Evolutionary conservation across 1,284 basidiomycete species (phyloP), one percentile per base, ranked within the genome.

Genomic region (Apiotrichum domesticum): DNA sequence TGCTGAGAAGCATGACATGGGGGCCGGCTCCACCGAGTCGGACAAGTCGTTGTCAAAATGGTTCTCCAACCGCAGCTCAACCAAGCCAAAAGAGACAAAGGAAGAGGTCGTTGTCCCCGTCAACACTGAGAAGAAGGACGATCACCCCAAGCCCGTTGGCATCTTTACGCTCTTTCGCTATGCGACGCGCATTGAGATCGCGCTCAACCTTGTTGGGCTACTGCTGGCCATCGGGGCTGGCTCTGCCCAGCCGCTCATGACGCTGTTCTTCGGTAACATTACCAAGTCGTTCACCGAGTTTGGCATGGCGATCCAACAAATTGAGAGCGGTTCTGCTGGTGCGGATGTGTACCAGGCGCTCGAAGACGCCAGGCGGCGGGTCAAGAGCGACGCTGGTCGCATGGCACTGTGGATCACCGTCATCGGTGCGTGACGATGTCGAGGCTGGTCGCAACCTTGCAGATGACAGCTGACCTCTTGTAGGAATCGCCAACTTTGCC

Each of bases 401-500:
- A 70, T 75, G 55, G 68, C 76, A 6, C 64, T 74, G 0, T 76
- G 72, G 55, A 66, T 77, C 29, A 56, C 47, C 9, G 15, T 49
- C 35, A 49, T 49, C n/a, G 47, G 47, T 49, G 35, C 4, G 47
- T 47, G 13, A 32, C 10, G 10, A 21, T 21, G 21, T 21, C 21
- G 21, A 21, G 21, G 21, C 21, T 21, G 21, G 7, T 2, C n/a
- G 15, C 15, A 6, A 21, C 21, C 21, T 21, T 21, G 21, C 21
- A 21, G 21, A 21, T 21, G 21, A 7, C 11, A 42, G 14, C 6
- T 15, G 10, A 14, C 9, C 8, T 6, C 35, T 40, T 9, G 40
- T 21, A 49, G 81, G 80, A 83, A 66, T 80, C 45, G 79, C 75
- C 43, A 79, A 78, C 70, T 76, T 80, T 54, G 64, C 72, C 49